These are phyloP conservation scores for Tritrichomonas musculus DNA, from an alignment of 208 protist genomes.

Conservation along the genomic window DNA sequence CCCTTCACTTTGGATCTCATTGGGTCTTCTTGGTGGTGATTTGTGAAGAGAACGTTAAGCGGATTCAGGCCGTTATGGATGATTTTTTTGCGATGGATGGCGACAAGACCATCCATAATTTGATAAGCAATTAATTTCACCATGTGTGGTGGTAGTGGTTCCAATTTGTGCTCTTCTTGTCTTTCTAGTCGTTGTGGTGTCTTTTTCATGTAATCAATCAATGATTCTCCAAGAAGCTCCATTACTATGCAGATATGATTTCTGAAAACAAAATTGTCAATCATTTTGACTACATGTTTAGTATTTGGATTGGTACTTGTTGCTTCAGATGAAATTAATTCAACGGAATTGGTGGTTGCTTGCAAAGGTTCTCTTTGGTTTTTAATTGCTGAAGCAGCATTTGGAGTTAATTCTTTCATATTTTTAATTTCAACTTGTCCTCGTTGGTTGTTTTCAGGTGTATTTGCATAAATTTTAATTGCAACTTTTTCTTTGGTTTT, in stretches of 20 bases:
- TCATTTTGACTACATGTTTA: not conserved
- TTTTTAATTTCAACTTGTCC: not conserved
- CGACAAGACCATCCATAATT: not conserved
- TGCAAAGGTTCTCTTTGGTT: too few relatives aligned
- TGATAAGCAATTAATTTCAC: conserved; percentile 38
- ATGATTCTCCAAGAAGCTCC: conserved; percentile 48
- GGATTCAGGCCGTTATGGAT: not conserved
- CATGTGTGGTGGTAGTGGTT: conserved; percentile 45
- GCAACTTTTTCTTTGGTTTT: conserved; percentile 59
- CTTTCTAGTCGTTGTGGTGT: too few relatives aligned
- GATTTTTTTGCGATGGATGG: not conserved
- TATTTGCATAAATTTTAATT: conserved; percentile 59
- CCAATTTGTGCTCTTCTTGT: conserved; percentile 36
- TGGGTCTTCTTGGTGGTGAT: too few relatives aligned
- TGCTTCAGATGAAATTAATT: too few relatives aligned
- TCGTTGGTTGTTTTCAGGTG: conserved; percentile 43
- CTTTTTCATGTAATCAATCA: conserved; percentile 50
- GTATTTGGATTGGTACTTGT: too few relatives aligned
- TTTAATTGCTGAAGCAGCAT: too few relatives aligned
- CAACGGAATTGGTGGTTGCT: too few relatives aligned
- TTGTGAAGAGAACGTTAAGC: not conserved
- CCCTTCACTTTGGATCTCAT: too few relatives aligned
- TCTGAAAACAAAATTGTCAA: conserved; percentile 43
- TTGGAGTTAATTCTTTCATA: not conserved
- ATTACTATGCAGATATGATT: conserved; percentile 52